Evolutionary conservation across 441 rosid genomes (phyloP).

Genomic region (Pelargonium cotyledonis): DNA sequence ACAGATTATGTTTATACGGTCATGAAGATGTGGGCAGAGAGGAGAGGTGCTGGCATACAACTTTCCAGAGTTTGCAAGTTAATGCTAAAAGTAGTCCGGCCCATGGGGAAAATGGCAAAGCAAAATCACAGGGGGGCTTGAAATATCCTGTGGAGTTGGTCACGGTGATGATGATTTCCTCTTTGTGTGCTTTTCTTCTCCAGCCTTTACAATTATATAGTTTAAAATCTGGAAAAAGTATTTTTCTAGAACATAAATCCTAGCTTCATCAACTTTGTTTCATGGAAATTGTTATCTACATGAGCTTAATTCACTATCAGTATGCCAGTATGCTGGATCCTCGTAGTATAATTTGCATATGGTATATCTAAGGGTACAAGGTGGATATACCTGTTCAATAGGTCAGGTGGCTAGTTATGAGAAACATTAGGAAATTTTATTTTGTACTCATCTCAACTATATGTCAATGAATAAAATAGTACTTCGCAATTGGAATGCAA

Average conservation of each 20-base stretch:
- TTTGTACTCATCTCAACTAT: background rate
- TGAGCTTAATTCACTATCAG: background rate
- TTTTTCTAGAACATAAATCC: background rate
- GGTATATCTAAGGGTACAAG: background rate
- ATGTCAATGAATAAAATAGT: background rate
- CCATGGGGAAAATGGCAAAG: conserved; percentile 29
- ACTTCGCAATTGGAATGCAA: background rate
- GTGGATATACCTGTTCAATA: background rate
- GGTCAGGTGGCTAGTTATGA: background rate
- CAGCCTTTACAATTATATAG: background rate
- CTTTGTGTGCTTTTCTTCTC: background rate
- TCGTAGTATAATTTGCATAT: background rate
- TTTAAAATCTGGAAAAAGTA: background rate
- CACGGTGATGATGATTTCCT: conserved; percentile 41
- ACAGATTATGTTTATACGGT: conserved; percentile 42
- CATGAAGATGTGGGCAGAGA: conserved; percentile 49
- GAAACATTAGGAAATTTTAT: background rate
- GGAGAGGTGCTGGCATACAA: conserved; percentile 88
- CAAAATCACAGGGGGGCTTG: conserved; percentile 27
- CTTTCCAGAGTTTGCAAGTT: conserved; percentile 56
- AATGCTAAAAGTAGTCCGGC: conserved; percentile 58
- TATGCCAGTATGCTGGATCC: background rate
- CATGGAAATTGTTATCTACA: background rate
- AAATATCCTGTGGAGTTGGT: conserved; percentile 68
- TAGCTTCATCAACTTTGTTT: background rate